A percentile compares a stretch with the other conserved stretches of the same genome.
Conservation (phyloP, 2,329 filamentous ascomycete species). For the Pseudocercospora fuligena region DNA sequence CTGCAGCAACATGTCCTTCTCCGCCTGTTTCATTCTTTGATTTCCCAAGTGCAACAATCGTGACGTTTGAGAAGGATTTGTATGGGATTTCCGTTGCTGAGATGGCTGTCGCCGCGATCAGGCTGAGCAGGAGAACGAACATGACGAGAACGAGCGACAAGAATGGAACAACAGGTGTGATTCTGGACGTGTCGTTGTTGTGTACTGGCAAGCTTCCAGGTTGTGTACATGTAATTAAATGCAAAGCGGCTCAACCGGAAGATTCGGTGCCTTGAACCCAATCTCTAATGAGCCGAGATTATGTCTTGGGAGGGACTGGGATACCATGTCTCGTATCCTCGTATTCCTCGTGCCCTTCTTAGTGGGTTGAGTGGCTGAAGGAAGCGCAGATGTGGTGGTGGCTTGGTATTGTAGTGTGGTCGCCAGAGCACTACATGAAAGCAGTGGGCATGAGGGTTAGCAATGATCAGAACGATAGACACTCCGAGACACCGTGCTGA, state of each 20-base stretch:
- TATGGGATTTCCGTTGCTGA: background rate
- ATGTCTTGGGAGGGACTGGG: background rate
- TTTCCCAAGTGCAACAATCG: conserved; percentile 19
- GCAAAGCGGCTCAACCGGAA: background rate
- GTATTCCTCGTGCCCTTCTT: background rate
- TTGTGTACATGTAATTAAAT: background rate
- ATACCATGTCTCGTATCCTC: background rate
- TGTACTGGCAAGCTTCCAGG: background rate
- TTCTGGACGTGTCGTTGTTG: no score
- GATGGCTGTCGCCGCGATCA: no score
- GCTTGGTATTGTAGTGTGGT: background rate
- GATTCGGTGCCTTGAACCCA: background rate
- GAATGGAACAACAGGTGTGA: background rate
- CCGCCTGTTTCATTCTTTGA: conserved; percentile 24
- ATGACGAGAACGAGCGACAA: background rate
- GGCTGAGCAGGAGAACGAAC: background rate
- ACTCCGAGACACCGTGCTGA: no score
- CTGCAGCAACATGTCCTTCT: conserved; percentile 23
- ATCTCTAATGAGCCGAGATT: conserved; percentile 1
- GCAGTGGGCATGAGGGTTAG: no score
- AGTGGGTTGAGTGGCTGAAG: no score
- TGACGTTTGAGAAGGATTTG: conserved; percentile 17
- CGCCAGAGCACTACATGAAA: background rate
- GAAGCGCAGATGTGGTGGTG: background rate
- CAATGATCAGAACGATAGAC: no score